A percentile compares a stretch with the other conserved stretches of the same genome.
These are phyloP conservation scores for Trichoderma hamatum DNA, from an alignment of 2,329 filamentous ascomycete species.

Conservation along the genomic window DNA sequence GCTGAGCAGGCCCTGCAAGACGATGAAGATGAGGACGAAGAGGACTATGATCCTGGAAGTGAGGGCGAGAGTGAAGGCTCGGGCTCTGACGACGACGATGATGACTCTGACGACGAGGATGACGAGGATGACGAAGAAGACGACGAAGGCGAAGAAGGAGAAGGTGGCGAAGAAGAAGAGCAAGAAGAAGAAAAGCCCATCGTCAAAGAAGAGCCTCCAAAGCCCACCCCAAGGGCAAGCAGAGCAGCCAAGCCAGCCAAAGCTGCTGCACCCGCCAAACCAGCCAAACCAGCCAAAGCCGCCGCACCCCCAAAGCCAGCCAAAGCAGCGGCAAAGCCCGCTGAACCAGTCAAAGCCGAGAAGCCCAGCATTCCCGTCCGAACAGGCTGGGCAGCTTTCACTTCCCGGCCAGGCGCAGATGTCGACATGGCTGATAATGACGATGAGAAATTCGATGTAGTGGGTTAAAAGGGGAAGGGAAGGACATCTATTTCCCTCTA, in stretches of 20 bases:
- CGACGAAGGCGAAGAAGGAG: constrained; percentile 40
- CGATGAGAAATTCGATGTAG: constrained; percentile 41
- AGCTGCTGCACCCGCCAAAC: constrained; percentile 8
- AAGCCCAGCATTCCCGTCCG: constrained; percentile 31
- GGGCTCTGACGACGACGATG: constrained; percentile 54
- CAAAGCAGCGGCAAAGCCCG: not conserved
- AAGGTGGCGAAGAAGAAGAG: constrained; percentile 34
- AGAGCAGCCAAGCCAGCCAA: constrained; percentile 20
- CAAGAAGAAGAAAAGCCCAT: constrained; percentile 30
- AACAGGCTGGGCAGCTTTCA: constrained; percentile 39
- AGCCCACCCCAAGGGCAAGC: constrained; percentile 20
- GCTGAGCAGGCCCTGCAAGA: constrained; percentile 59
- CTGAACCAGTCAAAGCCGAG: constrained; percentile 27
- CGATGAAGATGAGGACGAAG: constrained; percentile 66
- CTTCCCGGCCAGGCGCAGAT: constrained; percentile 33
- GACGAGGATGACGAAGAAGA: constrained; percentile 46
- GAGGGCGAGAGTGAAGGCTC: constrained; percentile 63
- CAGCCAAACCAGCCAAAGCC: not conserved
- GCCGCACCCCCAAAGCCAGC: too few relatives aligned
- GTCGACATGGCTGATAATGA: constrained; percentile 39
- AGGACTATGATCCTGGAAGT: constrained; percentile 67
- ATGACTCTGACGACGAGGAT: constrained; percentile 56
- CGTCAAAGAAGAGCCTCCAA: constrained; percentile 30
- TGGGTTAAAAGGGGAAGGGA: constrained; percentile 11
- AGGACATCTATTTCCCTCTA: too few relatives aligned